Conservation (phyloP, 352 stramenopile genomes). For the Pythium biforme region DNA sequence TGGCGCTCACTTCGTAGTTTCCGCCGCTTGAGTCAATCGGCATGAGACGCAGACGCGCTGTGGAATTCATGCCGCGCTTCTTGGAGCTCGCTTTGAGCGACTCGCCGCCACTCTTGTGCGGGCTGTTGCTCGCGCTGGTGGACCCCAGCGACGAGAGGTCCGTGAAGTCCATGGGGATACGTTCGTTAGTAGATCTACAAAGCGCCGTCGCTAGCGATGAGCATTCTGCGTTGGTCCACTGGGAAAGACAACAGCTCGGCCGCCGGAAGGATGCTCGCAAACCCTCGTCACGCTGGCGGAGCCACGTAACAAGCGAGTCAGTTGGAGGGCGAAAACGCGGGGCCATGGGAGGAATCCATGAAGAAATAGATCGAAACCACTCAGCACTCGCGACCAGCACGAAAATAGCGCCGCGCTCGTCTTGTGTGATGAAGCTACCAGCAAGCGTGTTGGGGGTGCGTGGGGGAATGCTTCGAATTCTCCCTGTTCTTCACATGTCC, state of each 20-base stretch:
- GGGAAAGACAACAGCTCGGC: background rate
- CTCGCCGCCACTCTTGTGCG: conserved; percentile 30
- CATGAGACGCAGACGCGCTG: conserved; percentile 41
- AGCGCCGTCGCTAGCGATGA: background rate
- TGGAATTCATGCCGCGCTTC: conserved; percentile 39
- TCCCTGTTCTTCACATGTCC: background rate
- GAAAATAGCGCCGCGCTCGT: conserved; percentile 13
- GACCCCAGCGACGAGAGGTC: conserved; percentile 47
- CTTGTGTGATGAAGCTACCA: background rate
- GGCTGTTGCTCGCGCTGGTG: conserved; percentile 16
- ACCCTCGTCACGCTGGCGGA: background rate
- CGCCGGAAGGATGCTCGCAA: background rate
- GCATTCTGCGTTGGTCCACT: background rate
- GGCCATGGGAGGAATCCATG: background rate
- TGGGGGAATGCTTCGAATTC: background rate
- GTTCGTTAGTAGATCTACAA: background rate
- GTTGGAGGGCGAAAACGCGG: background rate
- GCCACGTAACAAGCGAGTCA: background rate
- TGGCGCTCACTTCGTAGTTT: conserved; percentile 32
- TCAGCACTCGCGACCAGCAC: conserved; percentile 4
- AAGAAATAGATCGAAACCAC: conserved; percentile 26
- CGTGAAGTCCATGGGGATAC: conserved; percentile 36
- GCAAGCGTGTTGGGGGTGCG: background rate
- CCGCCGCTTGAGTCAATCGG: conserved; percentile 42
- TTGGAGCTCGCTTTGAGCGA: conserved; percentile 38